phyloP scores from a whole-genome alignment of 176 grass and related monocot genomes.

The Bonia amplexicaulis region DNA sequence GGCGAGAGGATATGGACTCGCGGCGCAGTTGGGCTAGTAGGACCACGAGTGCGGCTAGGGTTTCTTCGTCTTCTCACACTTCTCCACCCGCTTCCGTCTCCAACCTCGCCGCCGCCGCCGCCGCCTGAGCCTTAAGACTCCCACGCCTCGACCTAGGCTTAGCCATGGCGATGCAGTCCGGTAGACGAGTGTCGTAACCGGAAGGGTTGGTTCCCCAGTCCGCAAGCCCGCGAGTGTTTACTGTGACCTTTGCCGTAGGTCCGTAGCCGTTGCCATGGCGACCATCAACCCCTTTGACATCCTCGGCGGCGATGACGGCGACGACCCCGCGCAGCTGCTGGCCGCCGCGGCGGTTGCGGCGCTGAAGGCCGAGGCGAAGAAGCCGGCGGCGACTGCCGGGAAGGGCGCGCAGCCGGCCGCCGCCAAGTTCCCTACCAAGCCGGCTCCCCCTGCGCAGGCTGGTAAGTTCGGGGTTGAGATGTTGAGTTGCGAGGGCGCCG shows the following conservation, averaged over 20 bases:
- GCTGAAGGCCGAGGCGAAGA: constrained; percentile 57
- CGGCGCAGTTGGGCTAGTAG: neutral
- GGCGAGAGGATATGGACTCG: constrained; percentile 31
- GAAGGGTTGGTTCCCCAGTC: constrained; percentile 34
- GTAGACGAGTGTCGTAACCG: constrained; percentile 26
- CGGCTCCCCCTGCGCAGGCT: constrained; percentile 57
- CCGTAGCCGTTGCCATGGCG: constrained; percentile 43
- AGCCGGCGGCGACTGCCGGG: constrained; percentile 29
- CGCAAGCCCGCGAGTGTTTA: constrained; percentile 8
- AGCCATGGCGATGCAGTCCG: constrained; percentile 43
- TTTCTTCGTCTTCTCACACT: constrained; percentile 35
- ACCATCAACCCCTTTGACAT: constrained; percentile 73
- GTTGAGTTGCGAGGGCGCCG: neutral
- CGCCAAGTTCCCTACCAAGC: constrained; percentile 67
- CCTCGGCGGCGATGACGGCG: constrained; percentile 70
- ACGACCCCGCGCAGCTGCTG: constrained; percentile 67
- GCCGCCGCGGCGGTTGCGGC: constrained; percentile 42
- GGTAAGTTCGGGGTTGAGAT: constrained; percentile 37
- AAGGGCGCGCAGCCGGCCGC: constrained; percentile 35
- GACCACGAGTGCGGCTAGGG: constrained; percentile 60
- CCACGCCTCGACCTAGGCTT: neutral
- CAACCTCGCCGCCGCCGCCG: constrained; percentile 11
- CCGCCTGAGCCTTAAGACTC: neutral
- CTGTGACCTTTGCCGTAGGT: neutral
- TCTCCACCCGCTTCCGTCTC: neutral